A percentile compares a stretch with the other conserved stretches of the same genome.
Evolutionary conservation across 225 moss, liverwort and hornwort genomes (phyloP).

Genomic region (Pseudoscleropodium purum): DNA sequence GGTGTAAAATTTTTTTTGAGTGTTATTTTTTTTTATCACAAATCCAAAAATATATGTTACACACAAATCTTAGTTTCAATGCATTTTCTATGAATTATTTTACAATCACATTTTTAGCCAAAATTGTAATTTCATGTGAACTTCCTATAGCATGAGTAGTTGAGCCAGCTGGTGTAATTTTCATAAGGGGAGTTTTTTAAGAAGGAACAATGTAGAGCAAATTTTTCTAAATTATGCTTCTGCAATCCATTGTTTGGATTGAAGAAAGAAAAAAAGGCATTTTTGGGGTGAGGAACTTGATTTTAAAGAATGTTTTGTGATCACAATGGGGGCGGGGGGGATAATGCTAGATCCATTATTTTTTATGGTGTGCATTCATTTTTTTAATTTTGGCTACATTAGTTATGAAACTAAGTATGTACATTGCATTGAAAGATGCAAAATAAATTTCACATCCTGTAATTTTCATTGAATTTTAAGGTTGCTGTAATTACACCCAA

Average conservation of each 20-base stretch:
- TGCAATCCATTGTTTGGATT: background rate
- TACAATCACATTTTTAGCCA: too few relatives aligned
- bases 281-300: background rate
- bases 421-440: background rate
- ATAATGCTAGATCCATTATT: too few relatives aligned
- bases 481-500: background rate
- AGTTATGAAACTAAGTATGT: accelerated
- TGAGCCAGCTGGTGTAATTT: accelerated
- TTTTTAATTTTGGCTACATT: background rate
- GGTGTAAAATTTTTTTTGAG: background rate
- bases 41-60: background rate
- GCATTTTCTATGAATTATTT: background rate
- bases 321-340: accelerated
- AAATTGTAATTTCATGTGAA: background rate
- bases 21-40: background rate
- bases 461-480: background rate
- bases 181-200: background rate
- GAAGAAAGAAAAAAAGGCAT: background rate
- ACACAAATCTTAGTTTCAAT: background rate
- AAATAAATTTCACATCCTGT: background rate
- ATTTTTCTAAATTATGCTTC: background rate
- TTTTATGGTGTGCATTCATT: background rate
- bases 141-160: accelerated
- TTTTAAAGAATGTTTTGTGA: accelerated
- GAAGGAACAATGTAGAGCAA: background rate